phyloP scores from a whole-genome alignment of 176 grass and related monocot genomes.

The Hsuehochloa calcarea region DNA sequence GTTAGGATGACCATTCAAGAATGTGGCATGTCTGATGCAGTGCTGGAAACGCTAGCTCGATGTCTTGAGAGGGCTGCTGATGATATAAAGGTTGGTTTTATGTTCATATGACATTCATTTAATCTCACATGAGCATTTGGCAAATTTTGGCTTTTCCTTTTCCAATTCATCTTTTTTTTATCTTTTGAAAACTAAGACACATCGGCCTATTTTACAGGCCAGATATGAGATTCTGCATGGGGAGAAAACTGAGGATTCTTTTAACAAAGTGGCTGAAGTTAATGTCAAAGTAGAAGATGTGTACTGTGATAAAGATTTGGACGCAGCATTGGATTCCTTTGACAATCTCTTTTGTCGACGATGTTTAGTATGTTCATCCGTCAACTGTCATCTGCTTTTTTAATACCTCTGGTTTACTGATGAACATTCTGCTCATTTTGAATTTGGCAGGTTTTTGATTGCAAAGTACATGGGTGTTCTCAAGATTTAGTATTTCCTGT shows the following conservation, averaged over 20 bases:
- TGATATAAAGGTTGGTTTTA: constrained; percentile 78
- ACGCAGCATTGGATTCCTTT: constrained; percentile 96
- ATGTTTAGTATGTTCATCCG: constrained; percentile 64
- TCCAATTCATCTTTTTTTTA: constrained; percentile 27
- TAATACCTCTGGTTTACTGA: constrained; percentile 29
- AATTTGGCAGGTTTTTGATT: constrained; percentile 81
- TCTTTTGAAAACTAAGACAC: constrained; percentile 13
- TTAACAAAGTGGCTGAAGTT: constrained; percentile 44
- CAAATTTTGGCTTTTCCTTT: constrained; percentile 36
- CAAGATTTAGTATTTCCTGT: constrained; percentile 98
- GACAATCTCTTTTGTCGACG: constrained; percentile 96
- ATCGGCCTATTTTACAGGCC: constrained; percentile 55
- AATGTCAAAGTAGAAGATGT: constrained; percentile 64
- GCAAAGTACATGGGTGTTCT: constrained; percentile 91
- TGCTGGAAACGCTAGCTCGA: constrained; percentile 63
- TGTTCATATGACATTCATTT: constrained; percentile 17
- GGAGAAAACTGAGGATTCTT: constrained; percentile 56
- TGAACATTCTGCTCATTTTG: constrained; percentile 32
- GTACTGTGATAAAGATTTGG: constrained; percentile 86
- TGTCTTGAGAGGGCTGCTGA: constrained; percentile 57
- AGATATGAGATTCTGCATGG: constrained; percentile 65
- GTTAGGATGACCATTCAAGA: constrained; percentile 79
- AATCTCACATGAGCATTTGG: neutral
- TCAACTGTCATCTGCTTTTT: constrained; percentile 8
- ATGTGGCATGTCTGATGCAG: constrained; percentile 69